Base-by-base conservation (phyloP, 345 rosid genomes). In the Streptanthus diversifolius region DNA sequence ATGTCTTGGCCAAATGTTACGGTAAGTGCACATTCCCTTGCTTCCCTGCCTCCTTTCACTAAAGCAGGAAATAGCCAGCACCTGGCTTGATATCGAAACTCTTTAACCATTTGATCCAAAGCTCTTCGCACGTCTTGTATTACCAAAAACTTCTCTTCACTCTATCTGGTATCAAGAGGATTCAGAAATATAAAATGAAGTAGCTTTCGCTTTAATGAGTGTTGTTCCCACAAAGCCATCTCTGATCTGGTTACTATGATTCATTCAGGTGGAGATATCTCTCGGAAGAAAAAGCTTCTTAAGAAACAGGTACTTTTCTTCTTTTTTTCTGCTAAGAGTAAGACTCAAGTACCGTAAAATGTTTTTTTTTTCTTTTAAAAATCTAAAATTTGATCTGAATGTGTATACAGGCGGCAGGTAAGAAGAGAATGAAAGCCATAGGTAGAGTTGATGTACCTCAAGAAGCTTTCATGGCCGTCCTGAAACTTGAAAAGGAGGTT, bases 391-490 rank as follows among this genome's bases (percentile, higher is more conserved):
- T 47, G 19, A n/a, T 30, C 8, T 0, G 17, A 3, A 63, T 69
- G 49, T 63, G n/a, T 27, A 27, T 43, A 17, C 83, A 93, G 96
- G 97, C 99, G 63, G 99, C 73, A 77, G 99, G 99, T 68, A 95
- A 95, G 92, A 95, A 89, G 78, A 82, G 99, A 84, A 95, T 95
- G 99, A 95, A 95, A 82, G 83, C 97, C 25, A 87, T 95, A 66
- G 99, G 99, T 32, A 95, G 85, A 84, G 97, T 95, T 9, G 96
- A 95, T 75, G 97, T 95, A 47, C 99, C 99, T 65, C 99, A 95
- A 76, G 99, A 95, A 84, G 99, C 99, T 44, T 95, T 95, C 83
- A 95, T 95, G 99, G 99, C 97, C 27, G 92, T 95, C 32, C 82
- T 95, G 72, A 95, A 91, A 80, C 97, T 95, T 74, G 99, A 95